Conservation (phyloP, 1,284 basidiomycete genomes). For the Tetrapyrgos nigripes region DNA sequence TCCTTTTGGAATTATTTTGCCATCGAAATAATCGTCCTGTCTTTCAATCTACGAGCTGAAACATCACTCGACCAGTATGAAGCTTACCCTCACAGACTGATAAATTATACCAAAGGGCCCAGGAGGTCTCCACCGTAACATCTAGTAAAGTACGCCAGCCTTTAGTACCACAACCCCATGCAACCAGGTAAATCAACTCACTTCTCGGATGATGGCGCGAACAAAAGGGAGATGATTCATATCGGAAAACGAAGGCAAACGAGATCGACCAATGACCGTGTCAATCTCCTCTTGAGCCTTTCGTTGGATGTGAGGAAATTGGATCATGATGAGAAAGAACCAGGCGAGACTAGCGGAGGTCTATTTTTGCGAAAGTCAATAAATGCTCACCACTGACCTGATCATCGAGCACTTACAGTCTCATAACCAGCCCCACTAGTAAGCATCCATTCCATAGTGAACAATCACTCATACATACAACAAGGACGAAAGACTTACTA, state of each 20-base stretch:
- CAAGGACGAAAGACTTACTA: not conserved
- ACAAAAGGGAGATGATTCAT: conserved; percentile 10
- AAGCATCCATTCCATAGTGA: too few species aligned
- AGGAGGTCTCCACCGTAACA: conserved; percentile 8
- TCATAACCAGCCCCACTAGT: conserved; percentile 7
- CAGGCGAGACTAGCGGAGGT: conserved; percentile 5
- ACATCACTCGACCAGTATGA: not conserved
- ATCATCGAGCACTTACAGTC: conserved; percentile 2
- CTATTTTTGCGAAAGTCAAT: not conserved
- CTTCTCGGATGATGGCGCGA: conserved; percentile 11
- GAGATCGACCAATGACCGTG: conserved; percentile 6
- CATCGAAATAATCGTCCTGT: conserved; percentile 12
- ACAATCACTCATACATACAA: not conserved
- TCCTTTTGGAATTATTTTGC: conserved; percentile 12
- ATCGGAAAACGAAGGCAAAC: conserved; percentile 9
- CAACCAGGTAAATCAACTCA: not conserved
- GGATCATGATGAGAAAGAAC: conserved; percentile 6
- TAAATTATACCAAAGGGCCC: conserved; percentile 3
- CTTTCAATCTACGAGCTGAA: too few species aligned
- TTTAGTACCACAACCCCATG: too few species aligned
- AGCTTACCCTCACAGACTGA: not conserved
- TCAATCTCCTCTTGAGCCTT: conserved; percentile 9
- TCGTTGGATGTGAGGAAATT: conserved; percentile 4
- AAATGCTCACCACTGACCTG: not conserved
- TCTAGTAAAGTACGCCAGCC: too few species aligned